Percentiles rank a stretch among this genome's conserved stretches.
phyloP scores from a whole-genome alignment of 2,329 filamentous ascomycete genomes.

The Akanthomyces dipterigenus region DNA sequence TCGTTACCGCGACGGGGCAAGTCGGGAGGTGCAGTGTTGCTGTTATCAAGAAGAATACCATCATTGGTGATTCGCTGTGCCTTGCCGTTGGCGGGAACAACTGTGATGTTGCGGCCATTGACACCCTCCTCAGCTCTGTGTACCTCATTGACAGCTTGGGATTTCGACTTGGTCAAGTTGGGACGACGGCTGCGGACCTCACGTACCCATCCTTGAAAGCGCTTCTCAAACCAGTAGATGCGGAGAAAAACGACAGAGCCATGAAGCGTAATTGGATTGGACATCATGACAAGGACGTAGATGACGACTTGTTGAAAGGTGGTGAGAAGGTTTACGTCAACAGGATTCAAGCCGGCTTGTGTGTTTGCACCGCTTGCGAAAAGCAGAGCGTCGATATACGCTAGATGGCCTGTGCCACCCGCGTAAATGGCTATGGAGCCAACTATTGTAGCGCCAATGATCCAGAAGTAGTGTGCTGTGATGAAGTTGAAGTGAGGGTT shows the following conservation, averaged over 20 bases:
- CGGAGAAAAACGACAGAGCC: conserved; percentile 84
- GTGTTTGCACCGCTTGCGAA: conserved; percentile 81
- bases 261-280: conserved; percentile 80
- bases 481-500: conserved; percentile 75
- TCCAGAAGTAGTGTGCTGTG: conserved; percentile 74
- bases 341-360: conserved; percentile 86
- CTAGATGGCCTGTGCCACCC: conserved; percentile 47
- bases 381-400: conserved; percentile 84
- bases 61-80: conserved; percentile 55
- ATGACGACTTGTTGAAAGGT: conserved; percentile 70
- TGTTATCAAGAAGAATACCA: conserved; percentile 43
- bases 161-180: conserved; percentile 55
- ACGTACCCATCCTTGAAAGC: conserved; percentile 76
- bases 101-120: conserved; percentile 57
- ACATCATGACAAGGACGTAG: conserved; percentile 63
- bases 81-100: conserved; percentile 52
- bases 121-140: conserved; percentile 55
- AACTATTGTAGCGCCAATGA: conserved; percentile 65
- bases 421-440: conserved; percentile 73
- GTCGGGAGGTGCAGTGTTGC: conserved; percentile 15
- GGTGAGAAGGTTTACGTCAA: conserved; percentile 59
- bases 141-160: conserved; percentile 39
- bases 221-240: conserved; percentile 96
- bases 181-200: conserved; percentile 63
- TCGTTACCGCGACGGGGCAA: conserved; percentile 31